Percentiles rank a stretch among this genome's conserved stretches.
phyloP scores from a whole-genome alignment of 495 filamentous ascomycete genomes.

The Aspergillus sparsus region DNA sequence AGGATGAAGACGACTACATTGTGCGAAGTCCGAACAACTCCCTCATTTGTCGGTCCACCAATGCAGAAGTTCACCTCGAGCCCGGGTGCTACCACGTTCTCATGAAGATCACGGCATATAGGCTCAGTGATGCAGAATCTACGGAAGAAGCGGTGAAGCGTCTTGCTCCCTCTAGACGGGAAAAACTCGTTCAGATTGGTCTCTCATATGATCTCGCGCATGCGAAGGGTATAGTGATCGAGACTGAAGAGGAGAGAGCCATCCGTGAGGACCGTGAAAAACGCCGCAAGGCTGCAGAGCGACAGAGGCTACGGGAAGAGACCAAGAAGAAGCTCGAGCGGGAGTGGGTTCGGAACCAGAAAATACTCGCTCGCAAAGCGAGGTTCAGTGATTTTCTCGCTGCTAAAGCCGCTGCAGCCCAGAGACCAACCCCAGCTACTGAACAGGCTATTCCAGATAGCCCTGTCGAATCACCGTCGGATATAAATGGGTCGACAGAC shows the following conservation, averaged over 20 bases:
- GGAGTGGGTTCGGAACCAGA: slow-evolving; percentile 52
- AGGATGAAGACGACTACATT: slow-evolving; percentile 80
- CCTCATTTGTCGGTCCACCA: slow-evolving; percentile 75
- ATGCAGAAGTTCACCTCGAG: slow-evolving; percentile 78
- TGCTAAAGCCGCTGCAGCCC: slow-evolving; percentile 8
- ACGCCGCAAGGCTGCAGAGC: slow-evolving; percentile 46
- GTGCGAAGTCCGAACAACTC: slow-evolving; percentile 73
- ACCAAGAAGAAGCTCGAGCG: slow-evolving; percentile 51
- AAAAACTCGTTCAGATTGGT: slow-evolving; percentile 82
- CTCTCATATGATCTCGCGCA: slow-evolving; percentile 83
- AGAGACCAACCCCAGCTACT: background rate
- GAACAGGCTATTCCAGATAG: slow-evolving; percentile 28
- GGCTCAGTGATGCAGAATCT: slow-evolving; percentile 48
- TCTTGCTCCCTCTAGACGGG: slow-evolving; percentile 62
- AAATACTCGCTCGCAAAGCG: slow-evolving; percentile 46
- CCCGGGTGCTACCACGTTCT: slow-evolving; percentile 78
- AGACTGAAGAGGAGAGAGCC: slow-evolving; percentile 65
- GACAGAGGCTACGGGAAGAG: slow-evolving; percentile 44
- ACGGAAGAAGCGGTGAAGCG: slow-evolving; percentile 69
- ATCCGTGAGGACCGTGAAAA: slow-evolving; percentile 45
- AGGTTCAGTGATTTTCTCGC: slow-evolving; percentile 32
- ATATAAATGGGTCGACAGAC: slow-evolving; percentile 28
- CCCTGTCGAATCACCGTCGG: slow-evolving; percentile 32
- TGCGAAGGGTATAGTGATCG: slow-evolving; percentile 67
- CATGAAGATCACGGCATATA: slow-evolving; percentile 74